Evolutionary conservation across 1,284 basidiomycete species (phyloP).

Genomic region (Gymnopus androsaceus): DNA sequence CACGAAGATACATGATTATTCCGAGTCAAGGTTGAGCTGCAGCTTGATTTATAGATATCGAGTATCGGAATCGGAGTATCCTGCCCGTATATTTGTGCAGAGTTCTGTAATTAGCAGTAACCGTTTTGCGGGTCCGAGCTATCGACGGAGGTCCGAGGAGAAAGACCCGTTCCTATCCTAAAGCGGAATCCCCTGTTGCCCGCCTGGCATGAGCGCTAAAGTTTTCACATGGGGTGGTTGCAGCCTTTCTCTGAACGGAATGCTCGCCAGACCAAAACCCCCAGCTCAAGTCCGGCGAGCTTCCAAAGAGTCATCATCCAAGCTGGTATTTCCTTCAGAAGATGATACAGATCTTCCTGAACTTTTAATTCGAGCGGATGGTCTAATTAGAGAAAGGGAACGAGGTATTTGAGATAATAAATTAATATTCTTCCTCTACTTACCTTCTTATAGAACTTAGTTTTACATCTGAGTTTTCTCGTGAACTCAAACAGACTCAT

Average conservation of each 20-base stretch:
- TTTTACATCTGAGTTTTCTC: constrained; percentile 4
- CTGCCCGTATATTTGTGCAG: too few relatives aligned
- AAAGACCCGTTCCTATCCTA: too few relatives aligned
- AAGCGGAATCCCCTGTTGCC: too few relatives aligned
- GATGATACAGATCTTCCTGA: not conserved
- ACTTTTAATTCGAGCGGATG: not conserved
- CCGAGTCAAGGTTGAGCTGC: not conserved
- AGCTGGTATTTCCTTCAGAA: not conserved
- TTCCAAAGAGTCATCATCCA: not conserved
- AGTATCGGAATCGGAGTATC: too few relatives aligned
- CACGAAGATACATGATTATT: constrained; percentile 40
- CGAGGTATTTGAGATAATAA: not conserved
- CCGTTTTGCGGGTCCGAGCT: too few relatives aligned
- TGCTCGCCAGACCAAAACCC: not conserved
- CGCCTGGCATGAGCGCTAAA: too few relatives aligned
- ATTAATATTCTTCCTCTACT: not conserved
- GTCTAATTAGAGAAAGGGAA: constrained; percentile 2
- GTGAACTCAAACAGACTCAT: constrained; percentile 1
- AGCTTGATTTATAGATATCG: too few relatives aligned
- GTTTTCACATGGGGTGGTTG: too few relatives aligned
- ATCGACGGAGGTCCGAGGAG: too few relatives aligned
- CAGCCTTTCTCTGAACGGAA: not conserved
- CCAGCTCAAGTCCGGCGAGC: constrained; percentile 7
- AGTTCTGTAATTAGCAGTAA: too few relatives aligned
- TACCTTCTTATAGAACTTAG: not conserved